A percentile compares a stretch with the other conserved stretches of the same genome.
Conservation (phyloP, 441 rosid genomes). For the Aquilaria agallochum region DNA sequence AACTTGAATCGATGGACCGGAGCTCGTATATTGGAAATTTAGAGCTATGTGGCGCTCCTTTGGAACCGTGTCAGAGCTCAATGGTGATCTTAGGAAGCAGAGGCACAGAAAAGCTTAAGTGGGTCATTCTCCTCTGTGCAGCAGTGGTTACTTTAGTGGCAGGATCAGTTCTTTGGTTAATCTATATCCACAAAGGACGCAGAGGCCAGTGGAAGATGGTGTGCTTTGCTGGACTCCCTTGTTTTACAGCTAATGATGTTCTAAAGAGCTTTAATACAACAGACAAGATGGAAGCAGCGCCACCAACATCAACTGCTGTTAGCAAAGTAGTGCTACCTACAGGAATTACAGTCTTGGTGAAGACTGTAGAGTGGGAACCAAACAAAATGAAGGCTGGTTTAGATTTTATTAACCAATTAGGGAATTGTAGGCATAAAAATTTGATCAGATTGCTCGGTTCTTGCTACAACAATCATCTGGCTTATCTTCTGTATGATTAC, state of each 20-base stretch:
- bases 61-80: conserved; percentile 53
- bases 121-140: conserved; percentile 54
- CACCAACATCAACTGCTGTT: conserved; percentile 33
- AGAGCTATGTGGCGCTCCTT: conserved; percentile 79
- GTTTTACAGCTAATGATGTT: conserved; percentile 67
- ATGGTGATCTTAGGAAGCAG: conserved; percentile 36
- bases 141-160: conserved; percentile 34
- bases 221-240: conserved; percentile 68
- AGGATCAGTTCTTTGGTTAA: conserved; percentile 43
- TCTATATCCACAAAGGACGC: conserved; percentile 46
- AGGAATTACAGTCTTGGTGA: conserved; percentile 77
- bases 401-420: conserved; percentile 49
- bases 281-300: conserved; percentile 33
- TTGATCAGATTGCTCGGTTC: conserved; percentile 78
- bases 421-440: conserved; percentile 78
- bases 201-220: conserved; percentile 77
- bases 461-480: conserved; percentile 71
- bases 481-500: conserved; percentile 70
- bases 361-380: conserved; percentile 51
- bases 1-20: conserved; percentile 54
- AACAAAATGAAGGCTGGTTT: conserved; percentile 34
- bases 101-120: conserved; percentile 47
- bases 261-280: conserved; percentile 57
- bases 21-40: conserved; percentile 68
- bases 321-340: conserved; percentile 78